Base-by-base conservation (phyloP, 108 stramenopile genomes). In the Fragilariopsis cylindrus region DNA sequence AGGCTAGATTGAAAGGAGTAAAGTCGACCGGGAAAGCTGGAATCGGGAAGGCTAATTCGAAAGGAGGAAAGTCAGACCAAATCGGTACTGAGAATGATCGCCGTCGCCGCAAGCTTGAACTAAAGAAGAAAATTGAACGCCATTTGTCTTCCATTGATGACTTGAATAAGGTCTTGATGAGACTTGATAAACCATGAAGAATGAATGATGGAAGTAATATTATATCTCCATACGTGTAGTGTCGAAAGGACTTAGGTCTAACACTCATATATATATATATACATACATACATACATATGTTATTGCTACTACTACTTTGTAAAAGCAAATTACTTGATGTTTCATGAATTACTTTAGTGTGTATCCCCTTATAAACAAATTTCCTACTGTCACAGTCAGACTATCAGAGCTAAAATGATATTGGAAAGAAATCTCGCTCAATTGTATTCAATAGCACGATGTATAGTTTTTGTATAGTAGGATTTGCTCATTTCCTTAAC, bases 131-230 rank as follows among this genome's bases (percentile, higher is more conserved):
- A 21, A 72, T 48, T 9, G 57, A 48, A 60, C 60, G 46, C 43
- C 47, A 72, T 42, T 16, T 48, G 39, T 48, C 71, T 60, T 48
- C 46, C 58, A 57, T 72, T 48, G 56, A 48, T 47, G 13, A 48
- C 57, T 52, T 57, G 39, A 21, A 57, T 54, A 43, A 58, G 54
- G 30, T 57, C 18, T 16, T 58, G 70, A 44, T 40, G 56, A 30
- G 39, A 0, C n/a, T 43, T 21, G 70, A 71, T 60, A 11, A 6
- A 60, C 4, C 21, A 9, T 60, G 4, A 4, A 30, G 4, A 41
- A 11, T 41, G 58, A 21, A 18, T 30, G n/a, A 11, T n/a, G 12
- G 30, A 7, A 8, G 13, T 57, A 21, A 7, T 21, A 21, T 56
- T 11, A 5, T 19, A 5, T 56, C 18, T 56, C 55, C 11, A 5